Base-by-base conservation (phyloP, 2,329 filamentous ascomycete species). In the Scopulariopsis brevicaulis region DNA sequence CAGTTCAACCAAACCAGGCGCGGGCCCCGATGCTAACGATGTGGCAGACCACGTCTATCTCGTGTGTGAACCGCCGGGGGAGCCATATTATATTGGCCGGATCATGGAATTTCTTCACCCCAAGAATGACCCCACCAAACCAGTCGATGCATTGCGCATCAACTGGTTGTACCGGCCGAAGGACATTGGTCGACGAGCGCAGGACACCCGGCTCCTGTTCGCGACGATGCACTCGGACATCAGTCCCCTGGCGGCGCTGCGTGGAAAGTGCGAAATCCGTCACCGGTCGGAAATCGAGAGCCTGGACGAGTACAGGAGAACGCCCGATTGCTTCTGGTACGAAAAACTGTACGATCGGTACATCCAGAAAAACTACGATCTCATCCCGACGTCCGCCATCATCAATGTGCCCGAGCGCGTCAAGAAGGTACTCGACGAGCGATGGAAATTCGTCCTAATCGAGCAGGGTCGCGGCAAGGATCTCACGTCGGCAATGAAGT, bases 91-190 rank as follows among this genome's bases (percentile, higher is more conserved):
- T 71, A 78, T 99, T 63, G 94, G 89, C 62, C 89, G 94, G 65
- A 94, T 99, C 70, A 99, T 99, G 94, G 93, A 99, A 71, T 97
- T 97, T 70, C 77, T 96, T 65, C 90, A 96, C 67, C 76, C 80
- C 67, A 84, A 92, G 65, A 90, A 93, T 67, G 83, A 92, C 69
- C 74, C 77, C 40, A 79, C 78, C 58, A 82, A 84, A 60, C 86
- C 88, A 1, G 85, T 99, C 62, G 93, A 96, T 68, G 85, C 90
- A 50, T 73, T 99, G 66, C 87, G 92, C 64, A 89, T 97, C 68
- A 99, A 99, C 74, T 99, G 94, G 94, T 96, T 93, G 73, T 97
- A 97, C 71, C 85, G 94, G 48, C 93, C 94, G 59, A 91, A 94
- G 72, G 94, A 99, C 73, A 96, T 97, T 68, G 89, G 90, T 64